Evolutionary conservation across 202 grass and related monocot genomes (phyloP), one percentile per base, ranked within the genome.

Genomic region (Zizania palustris): DNA sequence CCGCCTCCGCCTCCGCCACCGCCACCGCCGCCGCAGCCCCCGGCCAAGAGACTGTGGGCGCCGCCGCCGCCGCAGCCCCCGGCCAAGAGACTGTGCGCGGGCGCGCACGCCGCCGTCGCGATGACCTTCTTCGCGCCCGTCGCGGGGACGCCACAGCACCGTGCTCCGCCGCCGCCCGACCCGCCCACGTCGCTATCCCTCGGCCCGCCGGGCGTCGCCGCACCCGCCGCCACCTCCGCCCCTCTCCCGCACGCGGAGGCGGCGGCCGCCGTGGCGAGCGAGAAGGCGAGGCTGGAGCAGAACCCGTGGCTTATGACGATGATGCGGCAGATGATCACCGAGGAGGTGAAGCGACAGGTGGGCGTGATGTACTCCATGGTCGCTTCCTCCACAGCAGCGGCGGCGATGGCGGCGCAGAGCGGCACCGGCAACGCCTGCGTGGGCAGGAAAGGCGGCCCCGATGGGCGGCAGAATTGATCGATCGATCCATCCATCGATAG

Each of bases 321-420:
- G 28, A 77, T 89, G 38, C 67, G 73, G 5, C 60, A 28, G 77
- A 85, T 89, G 82, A 59, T 85, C 51, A 36, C 55, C 16, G 86
- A 89, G 33, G 86, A 89, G 86, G 86, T 89, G 66, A 44, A 48
- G 18, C 65, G 86, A 1, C 65, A 76, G 16, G 55, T 88, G 71
- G 44, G 19, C 49, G 33, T 41, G 14, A 41, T 67, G 14, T 79
- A 45, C 80, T 64, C 81, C 11, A 22, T 75, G 28, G 1, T 70
- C 8, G 11, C 57, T 4, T 9, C 67, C n/a, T 9, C 67, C 28
- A 28, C 28, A 28, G 28, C 28, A 28, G 28, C 28, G 45, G 33
- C 81, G 64, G 59, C 57, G 7, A 12, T 43, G 41, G 65, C 55
- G 55, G 19, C 54, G 6, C 48, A 74, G 15, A 11, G 2, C 21